Percentiles rank a stretch among this genome's conserved stretches.
Conservation (phyloP, 345 rosid genomes). For the Sisymbrium altissimum region DNA sequence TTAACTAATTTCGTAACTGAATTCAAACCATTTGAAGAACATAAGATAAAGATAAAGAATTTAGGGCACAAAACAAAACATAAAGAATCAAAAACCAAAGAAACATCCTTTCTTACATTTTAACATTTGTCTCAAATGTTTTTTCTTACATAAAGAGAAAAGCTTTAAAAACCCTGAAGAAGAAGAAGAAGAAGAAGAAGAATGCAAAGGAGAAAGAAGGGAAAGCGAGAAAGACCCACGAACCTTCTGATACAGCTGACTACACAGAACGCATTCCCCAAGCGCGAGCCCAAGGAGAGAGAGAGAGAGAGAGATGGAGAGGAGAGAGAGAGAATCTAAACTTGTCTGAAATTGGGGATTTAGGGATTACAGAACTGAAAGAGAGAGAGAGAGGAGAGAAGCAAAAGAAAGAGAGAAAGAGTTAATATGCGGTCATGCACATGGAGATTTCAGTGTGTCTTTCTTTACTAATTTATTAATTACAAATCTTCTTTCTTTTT, state of each 20-base stretch:
- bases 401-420: background rate
- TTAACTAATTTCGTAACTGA: background rate
- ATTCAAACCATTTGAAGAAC: background rate
- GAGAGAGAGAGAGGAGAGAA: background rate
- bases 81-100: background rate
- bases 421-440: conserved; percentile 27
- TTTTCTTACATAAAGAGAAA: no score
- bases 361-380: conserved; percentile 42
- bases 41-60: background rate
- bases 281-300: background rate
- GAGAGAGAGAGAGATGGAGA: background rate
- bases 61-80: background rate
- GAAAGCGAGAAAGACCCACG: conserved; percentile 15
- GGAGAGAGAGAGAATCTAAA: conserved; percentile 30
- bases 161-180: no score
- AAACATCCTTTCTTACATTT: background rate
- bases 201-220: conserved; percentile 12
- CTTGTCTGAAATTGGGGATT: conserved; percentile 35
- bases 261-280: conserved; percentile 38
- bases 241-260: conserved; percentile 29
- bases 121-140: conserved; percentile 10
- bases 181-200: background rate
- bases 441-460: conserved; percentile 22
- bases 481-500: conserved; percentile 8
- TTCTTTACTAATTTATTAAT: conserved; percentile 7